A percentile compares a stretch with the other conserved stretches of the same genome.
Conservation (phyloP, 345 rosid genomes). For the Rhodamnia argentea region DNA sequence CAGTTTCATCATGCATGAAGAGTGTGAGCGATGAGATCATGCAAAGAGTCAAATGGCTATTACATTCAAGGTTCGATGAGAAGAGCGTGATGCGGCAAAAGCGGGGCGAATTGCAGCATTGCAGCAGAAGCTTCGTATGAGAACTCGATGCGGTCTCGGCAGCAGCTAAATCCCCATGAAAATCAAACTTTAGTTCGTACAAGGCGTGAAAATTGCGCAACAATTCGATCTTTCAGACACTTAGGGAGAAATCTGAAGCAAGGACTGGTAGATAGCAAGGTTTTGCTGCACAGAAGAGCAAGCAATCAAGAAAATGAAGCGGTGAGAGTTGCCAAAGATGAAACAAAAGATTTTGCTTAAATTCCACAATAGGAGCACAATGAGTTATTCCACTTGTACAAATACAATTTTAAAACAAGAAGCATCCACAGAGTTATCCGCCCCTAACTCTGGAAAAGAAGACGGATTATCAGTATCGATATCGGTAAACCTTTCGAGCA, state of each 20-base stretch:
- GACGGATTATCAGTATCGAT: background rate
- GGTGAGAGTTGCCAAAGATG: background rate
- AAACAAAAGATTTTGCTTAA: background rate
- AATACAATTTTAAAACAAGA: background rate
- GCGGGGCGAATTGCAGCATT: fast-evolving
- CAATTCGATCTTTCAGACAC: background rate
- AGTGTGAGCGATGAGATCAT: background rate
- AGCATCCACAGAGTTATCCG: background rate
- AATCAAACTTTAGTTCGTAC: background rate
- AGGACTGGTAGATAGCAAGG: background rate
- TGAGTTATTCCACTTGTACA: background rate
- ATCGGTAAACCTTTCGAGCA: background rate
- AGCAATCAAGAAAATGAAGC: background rate
- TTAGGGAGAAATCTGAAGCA: background rate
- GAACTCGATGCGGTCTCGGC: background rate
- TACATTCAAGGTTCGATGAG: background rate
- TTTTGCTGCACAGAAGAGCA: background rate
- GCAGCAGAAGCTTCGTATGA: background rate
- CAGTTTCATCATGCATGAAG: background rate
- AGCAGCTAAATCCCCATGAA: background rate
- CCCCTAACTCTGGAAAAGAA: background rate
- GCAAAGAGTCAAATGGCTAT: background rate
- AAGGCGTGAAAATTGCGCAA: background rate
- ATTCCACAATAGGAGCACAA: background rate
- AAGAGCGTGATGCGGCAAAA: background rate